phyloP scores from a whole-genome alignment of 148 eudicot species.

The Arctostaphylos glauca region DNA sequence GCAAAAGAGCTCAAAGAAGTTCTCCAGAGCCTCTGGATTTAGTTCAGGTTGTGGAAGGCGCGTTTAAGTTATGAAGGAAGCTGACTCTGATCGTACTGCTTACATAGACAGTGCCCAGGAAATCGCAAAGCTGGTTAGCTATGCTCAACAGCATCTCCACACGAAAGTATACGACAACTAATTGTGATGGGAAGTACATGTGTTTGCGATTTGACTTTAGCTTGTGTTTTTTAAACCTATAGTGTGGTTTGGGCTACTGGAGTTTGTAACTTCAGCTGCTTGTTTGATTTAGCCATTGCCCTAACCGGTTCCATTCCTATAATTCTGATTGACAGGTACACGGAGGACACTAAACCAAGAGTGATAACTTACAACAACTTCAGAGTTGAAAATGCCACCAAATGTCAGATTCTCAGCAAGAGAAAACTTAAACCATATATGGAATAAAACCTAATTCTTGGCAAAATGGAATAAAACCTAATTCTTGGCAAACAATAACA shows the following conservation, averaged over 20 bases:
- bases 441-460: neutral
- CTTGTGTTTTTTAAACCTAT: neutral
- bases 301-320: neutral
- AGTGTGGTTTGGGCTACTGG: neutral
- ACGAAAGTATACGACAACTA: neutral
- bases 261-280: neutral
- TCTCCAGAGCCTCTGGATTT: neutral
- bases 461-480: neutral
- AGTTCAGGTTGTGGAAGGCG: neutral
- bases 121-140: slow-evolving; percentile 1
- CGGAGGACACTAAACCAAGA: neutral
- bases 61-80: neutral
- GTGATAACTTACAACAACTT: neutral
- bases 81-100: neutral
- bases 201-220: neutral
- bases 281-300: neutral
- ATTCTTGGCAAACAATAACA: neutral
- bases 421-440: neutral
- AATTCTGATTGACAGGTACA: neutral
- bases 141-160: slow-evolving; percentile 2
- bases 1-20: neutral
- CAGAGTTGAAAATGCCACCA: neutral
- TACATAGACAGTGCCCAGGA: neutral
- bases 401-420: neutral
- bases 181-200: neutral